Percentiles rank a stretch among this genome's conserved stretches.
phyloP scores from a whole-genome alignment of 2,329 filamentous ascomycete species.

The Paecilomyces dactylethromorphus region DNA sequence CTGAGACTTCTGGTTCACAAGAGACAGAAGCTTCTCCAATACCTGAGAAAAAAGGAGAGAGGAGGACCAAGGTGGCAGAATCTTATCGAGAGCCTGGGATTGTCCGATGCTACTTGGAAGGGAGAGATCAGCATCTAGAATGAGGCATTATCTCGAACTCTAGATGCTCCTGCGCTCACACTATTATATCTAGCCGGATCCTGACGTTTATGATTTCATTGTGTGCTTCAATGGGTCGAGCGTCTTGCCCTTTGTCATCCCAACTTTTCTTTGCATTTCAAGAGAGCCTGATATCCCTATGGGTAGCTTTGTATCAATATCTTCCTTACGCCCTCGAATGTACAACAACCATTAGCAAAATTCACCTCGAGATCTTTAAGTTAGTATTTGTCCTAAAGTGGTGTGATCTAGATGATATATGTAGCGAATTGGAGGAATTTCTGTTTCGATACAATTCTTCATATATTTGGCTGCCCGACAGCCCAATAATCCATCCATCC shows the following conservation, averaged over 20 bases:
- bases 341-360: conserved; percentile 3
- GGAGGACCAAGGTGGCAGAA: conserved; percentile 87
- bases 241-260: conserved; percentile 5
- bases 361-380: background rate
- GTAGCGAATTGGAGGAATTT: no score
- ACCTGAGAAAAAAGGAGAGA: conserved; percentile 82
- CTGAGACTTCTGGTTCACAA: conserved; percentile 77
- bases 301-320: conserved; percentile 16
- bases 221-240: conserved; percentile 4
- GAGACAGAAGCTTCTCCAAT: conserved; percentile 79
- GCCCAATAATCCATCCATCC: background rate
- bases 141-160: conserved; percentile 8
- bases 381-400: background rate
- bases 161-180: background rate
- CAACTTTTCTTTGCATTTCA: conserved; percentile 3
- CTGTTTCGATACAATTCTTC: background rate
- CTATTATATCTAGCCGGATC: conserved; percentile 1
- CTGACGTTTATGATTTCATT: conserved; percentile 7
- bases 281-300: conserved; percentile 4
- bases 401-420: background rate
- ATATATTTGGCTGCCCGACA: background rate
- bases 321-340: conserved; percentile 3
- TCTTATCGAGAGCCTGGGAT: conserved; percentile 73
- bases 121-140: conserved; percentile 71
- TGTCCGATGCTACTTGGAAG: conserved; percentile 85